Percentiles rank a stretch among this genome's conserved stretches.
Conservation (phyloP, 495 filamentous ascomycete genomes). For the Aspergillus egyptiacus region DNA sequence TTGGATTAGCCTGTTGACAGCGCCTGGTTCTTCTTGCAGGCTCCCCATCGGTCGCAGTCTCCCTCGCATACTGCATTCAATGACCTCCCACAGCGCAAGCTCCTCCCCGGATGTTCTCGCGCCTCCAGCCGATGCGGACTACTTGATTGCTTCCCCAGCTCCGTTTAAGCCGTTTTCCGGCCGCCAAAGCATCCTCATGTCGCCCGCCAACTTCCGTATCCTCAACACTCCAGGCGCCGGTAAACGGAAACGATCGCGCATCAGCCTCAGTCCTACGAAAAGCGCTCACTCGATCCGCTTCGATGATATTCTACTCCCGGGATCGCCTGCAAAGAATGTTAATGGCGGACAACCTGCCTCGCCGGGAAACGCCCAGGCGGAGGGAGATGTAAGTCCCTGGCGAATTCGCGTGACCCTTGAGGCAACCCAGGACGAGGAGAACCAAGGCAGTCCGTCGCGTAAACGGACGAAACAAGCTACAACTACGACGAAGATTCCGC, state of each 20-base stretch:
- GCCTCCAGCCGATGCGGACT: constrained; percentile 41
- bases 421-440: constrained; percentile 46
- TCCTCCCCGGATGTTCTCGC: constrained; percentile 45
- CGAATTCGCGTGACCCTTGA: constrained; percentile 53
- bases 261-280: constrained; percentile 34
- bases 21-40: neutral
- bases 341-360: constrained; percentile 28
- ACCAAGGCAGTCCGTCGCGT: constrained; percentile 26
- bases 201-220: constrained; percentile 30
- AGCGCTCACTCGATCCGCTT: constrained; percentile 41
- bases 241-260: constrained; percentile 30
- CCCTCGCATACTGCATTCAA: constrained; percentile 15
- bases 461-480: constrained; percentile 38
- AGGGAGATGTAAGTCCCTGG: constrained; percentile 48
- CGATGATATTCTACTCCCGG: constrained; percentile 42
- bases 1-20: neutral
- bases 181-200: constrained; percentile 40
- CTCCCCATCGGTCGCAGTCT: constrained; percentile 12
- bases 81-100: constrained; percentile 34
- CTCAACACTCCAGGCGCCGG: constrained; percentile 27
- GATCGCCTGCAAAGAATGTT: constrained; percentile 34
- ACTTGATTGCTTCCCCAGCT: constrained; percentile 43
- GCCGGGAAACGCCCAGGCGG: constrained; percentile 31
- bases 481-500: constrained; percentile 48
- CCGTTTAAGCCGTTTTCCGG: constrained; percentile 38